Percentiles rank a stretch among this genome's conserved stretches.
phyloP scores from a whole-genome alignment of 2,329 filamentous ascomycete species.

The Neofusicoccum ribis region DNA sequence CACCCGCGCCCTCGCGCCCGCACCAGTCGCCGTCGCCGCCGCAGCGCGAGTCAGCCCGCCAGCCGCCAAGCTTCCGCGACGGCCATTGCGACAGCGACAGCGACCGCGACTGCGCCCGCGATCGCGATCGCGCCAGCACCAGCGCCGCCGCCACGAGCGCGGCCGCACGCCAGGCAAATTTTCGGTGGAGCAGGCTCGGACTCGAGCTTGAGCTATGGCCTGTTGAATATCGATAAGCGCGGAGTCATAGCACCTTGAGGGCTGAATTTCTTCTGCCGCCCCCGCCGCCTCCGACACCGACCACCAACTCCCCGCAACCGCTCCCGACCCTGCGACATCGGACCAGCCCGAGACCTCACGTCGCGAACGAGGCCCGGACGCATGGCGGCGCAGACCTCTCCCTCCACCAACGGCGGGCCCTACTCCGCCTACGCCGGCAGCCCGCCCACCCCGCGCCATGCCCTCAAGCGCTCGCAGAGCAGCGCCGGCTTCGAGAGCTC shows the following conservation, averaged over 20 bases:
- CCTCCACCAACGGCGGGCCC: constrained; percentile 19
- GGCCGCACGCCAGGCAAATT: background rate
- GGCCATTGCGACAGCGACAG: background rate
- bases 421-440: constrained; percentile 9
- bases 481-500: constrained; percentile 36
- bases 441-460: constrained; percentile 19
- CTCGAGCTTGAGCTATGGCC: constrained; percentile 14
- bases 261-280: constrained; percentile 18
- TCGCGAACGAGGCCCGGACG: background rate
- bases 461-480: constrained; percentile 18
- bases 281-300: constrained; percentile 13
- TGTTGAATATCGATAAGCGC: constrained; percentile 13
- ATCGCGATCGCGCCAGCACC: background rate
- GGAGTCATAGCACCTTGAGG: constrained; percentile 18
- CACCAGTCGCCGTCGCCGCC: background rate
- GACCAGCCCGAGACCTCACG: constrained; percentile 8
- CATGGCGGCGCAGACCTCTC: constrained; percentile 19
- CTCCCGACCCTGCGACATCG: constrained; percentile 9
- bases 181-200: constrained; percentile 11
- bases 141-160: background rate
- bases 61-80: background rate
- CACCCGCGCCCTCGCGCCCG: background rate
- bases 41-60: background rate
- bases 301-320: constrained; percentile 14
- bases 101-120: background rate